Evolutionary conservation across 176 grass and related monocot genomes (phyloP).

Genomic region (Oropetium thomaeum): DNA sequence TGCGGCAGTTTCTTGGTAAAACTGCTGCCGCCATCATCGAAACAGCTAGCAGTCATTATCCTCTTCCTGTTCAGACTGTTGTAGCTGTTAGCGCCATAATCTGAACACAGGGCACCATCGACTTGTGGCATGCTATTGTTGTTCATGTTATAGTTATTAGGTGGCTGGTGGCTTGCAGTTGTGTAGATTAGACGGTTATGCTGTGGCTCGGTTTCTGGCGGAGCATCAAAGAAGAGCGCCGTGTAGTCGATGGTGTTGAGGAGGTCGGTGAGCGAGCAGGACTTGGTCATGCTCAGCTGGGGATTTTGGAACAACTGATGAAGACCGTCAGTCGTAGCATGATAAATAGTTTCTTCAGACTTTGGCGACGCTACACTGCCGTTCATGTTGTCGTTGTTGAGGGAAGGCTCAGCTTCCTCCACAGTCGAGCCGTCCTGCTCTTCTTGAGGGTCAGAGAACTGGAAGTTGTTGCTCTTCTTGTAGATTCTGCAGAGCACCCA

Average conservation of each 20-base stretch:
- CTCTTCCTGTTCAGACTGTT: conserved; percentile 31
- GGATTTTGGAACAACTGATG: conserved; percentile 8
- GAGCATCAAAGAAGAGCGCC: conserved; percentile 34
- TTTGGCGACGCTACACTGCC: not conserved
- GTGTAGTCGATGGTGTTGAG: conserved; percentile 47
- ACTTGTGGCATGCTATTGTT: not conserved
- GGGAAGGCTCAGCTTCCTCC: conserved; percentile 18
- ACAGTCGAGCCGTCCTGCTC: conserved; percentile 39
- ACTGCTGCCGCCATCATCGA: not conserved
- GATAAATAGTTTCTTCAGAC: not conserved
- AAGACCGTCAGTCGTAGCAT: not conserved
- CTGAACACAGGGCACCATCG: not conserved
- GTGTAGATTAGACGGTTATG: conserved; percentile 1
- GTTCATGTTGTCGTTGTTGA: not conserved
- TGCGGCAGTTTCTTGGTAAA: not conserved
- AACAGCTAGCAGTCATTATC: not conserved
- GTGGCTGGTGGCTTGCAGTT: not conserved
- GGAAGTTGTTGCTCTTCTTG: conserved; percentile 49
- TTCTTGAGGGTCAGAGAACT: conserved; percentile 7
- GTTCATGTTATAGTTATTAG: not conserved
- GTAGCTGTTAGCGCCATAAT: not conserved
- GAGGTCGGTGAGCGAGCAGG: conserved; percentile 56
- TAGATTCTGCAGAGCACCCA: conserved; percentile 80
- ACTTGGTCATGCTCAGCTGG: conserved; percentile 16
- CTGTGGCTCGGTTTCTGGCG: not conserved